Evolutionary conservation across 2,329 filamentous ascomycete genomes (phyloP).

Genomic region (Blastomyces parvus): DNA sequence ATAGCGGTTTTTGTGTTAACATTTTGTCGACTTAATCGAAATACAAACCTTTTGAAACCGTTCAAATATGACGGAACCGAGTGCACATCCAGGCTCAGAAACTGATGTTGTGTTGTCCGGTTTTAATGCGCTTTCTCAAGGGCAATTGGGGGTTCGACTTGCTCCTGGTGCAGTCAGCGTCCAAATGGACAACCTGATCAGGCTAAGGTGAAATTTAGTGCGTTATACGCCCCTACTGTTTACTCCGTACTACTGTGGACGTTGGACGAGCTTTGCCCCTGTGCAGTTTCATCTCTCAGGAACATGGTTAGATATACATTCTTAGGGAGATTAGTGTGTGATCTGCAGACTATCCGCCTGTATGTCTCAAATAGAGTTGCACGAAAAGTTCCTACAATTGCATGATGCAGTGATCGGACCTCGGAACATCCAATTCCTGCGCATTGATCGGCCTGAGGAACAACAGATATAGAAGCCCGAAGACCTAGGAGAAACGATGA

Average conservation of each 20-base stretch:
- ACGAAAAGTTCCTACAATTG: not conserved
- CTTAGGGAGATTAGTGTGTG: not conserved
- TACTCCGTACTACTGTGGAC: not conserved
- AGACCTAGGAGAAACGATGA: not conserved
- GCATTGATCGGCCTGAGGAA: not conserved
- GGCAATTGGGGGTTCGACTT: too few relatives aligned
- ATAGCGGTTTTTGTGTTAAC: not conserved
- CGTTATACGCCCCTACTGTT: not conserved
- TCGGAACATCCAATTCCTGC: not conserved
- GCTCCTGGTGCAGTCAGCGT: not conserved
- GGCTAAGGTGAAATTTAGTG: not conserved
- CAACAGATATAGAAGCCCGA: not conserved
- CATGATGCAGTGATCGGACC: not conserved
- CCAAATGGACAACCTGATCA: not conserved
- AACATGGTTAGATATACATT: not conserved
- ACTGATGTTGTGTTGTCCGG: not conserved
- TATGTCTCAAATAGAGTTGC: not conserved
- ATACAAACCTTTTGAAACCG: not conserved
- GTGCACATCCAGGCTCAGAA: not conserved
- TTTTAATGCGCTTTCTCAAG: not conserved
- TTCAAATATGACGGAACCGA: not conserved
- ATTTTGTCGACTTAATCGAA: not conserved
- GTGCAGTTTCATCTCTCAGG: conserved; percentile 1
- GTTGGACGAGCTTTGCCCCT: not conserved
- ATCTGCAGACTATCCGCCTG: not conserved